These are phyloP conservation scores for Talaromyces trachyspermus DNA, from an alignment of 495 filamentous ascomycete genomes.

Conservation along the genomic window DNA sequence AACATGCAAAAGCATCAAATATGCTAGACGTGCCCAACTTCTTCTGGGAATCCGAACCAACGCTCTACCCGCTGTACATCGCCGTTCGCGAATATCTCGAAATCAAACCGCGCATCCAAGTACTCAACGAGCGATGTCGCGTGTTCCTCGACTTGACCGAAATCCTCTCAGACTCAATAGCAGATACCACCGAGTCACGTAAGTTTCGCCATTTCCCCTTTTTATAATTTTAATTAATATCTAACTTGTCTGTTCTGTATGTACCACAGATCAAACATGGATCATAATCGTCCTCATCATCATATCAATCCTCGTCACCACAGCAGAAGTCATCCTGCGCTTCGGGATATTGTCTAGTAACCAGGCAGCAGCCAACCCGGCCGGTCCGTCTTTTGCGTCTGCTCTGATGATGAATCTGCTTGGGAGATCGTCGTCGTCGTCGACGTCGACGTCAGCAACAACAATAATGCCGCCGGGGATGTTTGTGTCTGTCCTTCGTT, in stretches of 20 bases:
- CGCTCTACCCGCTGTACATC: constrained; percentile 85
- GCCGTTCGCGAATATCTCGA: constrained; percentile 97
- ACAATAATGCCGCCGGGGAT: not conserved
- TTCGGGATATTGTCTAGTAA: constrained; percentile 54
- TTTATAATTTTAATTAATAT: not conserved
- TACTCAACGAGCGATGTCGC: constrained; percentile 91
- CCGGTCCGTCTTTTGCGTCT: constrained; percentile 4
- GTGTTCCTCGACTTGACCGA: constrained; percentile 96
- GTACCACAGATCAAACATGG: constrained; percentile 80
- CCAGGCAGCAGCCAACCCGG: not conserved
- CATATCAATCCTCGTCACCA: constrained; percentile 83
- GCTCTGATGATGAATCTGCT: constrained; percentile 6
- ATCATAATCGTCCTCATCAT: constrained; percentile 95
- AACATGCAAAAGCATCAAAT: constrained; percentile 76
- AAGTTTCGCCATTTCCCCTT: constrained; percentile 12
- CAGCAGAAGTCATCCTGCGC: constrained; percentile 77
- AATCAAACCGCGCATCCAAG: constrained; percentile 88
- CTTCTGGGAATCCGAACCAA: constrained; percentile 97
- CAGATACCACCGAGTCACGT: constrained; percentile 87
- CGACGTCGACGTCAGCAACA: too few species aligned
- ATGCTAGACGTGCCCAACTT: constrained; percentile 97
- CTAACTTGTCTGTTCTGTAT: too few species aligned
- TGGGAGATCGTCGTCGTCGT: not conserved
- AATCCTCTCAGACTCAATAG: constrained; percentile 86
- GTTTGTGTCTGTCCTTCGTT: constrained; percentile 1